Percentiles rank a stretch among this genome's conserved stretches.
phyloP scores from a whole-genome alignment of 345 rosid species.

The Fremontodendron californicum region DNA sequence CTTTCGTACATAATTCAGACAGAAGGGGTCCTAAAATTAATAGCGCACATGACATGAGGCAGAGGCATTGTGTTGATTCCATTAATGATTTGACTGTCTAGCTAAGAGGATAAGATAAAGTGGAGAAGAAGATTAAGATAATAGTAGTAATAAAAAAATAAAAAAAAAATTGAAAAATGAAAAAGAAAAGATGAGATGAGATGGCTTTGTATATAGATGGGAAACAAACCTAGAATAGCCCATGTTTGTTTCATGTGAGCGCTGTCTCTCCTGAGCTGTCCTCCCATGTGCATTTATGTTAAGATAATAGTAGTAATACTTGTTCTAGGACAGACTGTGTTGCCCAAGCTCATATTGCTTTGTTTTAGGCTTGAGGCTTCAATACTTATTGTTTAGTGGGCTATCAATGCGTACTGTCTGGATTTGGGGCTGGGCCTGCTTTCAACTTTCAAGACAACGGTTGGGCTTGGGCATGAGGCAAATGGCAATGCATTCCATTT shows the following conservation, averaged over 20 bases:
- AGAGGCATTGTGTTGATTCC: background rate
- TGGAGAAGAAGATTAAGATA: background rate
- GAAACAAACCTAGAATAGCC: background rate
- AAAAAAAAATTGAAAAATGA: background rate
- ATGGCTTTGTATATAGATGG: background rate
- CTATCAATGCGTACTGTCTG: too few relatives aligned
- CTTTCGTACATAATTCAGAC: background rate
- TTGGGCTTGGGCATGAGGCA: too few relatives aligned
- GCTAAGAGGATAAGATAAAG: background rate
- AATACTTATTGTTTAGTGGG: too few relatives aligned
- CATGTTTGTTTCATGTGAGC: slow-evolving; percentile 11
- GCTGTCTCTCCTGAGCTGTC: slow-evolving; percentile 13
- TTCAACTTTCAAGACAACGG: too few relatives aligned
- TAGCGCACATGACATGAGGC: slow-evolving; percentile 3
- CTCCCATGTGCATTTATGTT: slow-evolving; percentile 4
- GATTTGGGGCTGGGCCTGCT: too few relatives aligned
- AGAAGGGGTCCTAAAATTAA: background rate
- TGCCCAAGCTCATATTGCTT: too few relatives aligned
- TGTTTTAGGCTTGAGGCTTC: too few relatives aligned
- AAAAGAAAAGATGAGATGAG: background rate
- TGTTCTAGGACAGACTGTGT: too few relatives aligned
- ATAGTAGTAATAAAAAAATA: background rate
- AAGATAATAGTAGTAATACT: too few relatives aligned
- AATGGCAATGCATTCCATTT: too few relatives aligned
- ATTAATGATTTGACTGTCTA: background rate